Evolutionary conservation across 106 monocot species (phyloP).

Genomic region (Dioscorea alata): DNA sequence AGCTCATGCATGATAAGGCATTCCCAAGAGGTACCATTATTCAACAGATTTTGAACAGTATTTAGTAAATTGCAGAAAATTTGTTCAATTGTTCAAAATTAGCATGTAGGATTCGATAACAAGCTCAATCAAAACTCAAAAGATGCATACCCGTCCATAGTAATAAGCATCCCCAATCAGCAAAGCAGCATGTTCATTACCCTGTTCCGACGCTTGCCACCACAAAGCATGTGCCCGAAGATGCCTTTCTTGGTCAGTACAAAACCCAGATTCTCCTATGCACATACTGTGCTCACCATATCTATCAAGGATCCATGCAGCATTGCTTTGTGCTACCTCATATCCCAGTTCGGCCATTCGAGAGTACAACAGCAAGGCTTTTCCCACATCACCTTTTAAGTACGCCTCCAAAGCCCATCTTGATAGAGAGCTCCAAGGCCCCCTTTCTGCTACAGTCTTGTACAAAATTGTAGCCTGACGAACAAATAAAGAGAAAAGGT

Average conservation of each 20-base stretch:
- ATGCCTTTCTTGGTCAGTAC: constrained; percentile 80
- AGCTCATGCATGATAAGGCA: too few species aligned
- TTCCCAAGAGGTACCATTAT: too few species aligned
- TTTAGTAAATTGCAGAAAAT: too few species aligned
- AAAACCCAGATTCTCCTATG: constrained; percentile 87
- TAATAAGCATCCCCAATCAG: constrained; percentile 99
- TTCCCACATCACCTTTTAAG: constrained; percentile 78
- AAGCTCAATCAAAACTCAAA: background rate
- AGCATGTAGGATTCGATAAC: too few species aligned
- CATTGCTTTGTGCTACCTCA: constrained; percentile 97
- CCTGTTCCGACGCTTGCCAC: constrained; percentile 99
- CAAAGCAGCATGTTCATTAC: constrained; percentile 95
- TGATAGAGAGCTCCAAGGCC: constrained; percentile 90
- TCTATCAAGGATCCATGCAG: constrained; percentile 95
- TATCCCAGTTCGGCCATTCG: constrained; percentile 94
- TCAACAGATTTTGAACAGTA: too few species aligned
- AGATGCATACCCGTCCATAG: constrained; percentile 77
- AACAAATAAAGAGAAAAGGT: background rate
- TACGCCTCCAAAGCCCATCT: constrained; percentile 89
- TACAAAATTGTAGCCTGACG: constrained; percentile 62
- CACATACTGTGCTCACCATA: constrained; percentile 86
- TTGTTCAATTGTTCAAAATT: too few species aligned
- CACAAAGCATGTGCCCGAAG: constrained; percentile 82
- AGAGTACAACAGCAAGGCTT: constrained; percentile 77
- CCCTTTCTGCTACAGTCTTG: constrained; percentile 86